These are phyloP conservation scores for Saccharomyces hybrid DNA, from an alignment of 1,139 yeast genomes.

Conservation along the genomic window DNA sequence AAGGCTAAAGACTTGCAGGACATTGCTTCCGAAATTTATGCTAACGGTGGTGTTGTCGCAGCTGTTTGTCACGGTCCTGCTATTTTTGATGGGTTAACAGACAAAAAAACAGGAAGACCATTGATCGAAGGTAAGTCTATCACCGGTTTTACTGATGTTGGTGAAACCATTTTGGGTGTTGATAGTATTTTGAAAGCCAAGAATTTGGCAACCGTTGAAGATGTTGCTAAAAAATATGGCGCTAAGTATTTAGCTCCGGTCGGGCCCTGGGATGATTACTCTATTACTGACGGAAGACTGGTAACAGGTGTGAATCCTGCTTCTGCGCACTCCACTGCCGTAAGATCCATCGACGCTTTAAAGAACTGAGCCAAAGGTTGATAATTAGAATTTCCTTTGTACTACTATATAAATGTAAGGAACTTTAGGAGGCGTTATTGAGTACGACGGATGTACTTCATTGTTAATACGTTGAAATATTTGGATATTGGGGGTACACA, in stretches of 20 bases:
- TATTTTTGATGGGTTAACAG: constrained; percentile 42
- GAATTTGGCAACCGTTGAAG: constrained; percentile 35
- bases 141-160: constrained; percentile 56
- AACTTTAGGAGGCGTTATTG: not conserved
- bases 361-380: not conserved
- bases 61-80: constrained; percentile 67
- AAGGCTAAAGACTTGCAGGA: constrained; percentile 41
- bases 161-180: constrained; percentile 41
- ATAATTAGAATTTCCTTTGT: not conserved
- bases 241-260: constrained; percentile 41
- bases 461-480: not conserved
- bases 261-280: constrained; percentile 47
- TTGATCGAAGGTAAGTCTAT: constrained; percentile 46
- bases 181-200: constrained; percentile 33
- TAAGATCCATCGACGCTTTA: constrained; percentile 7
- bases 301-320: constrained; percentile 62
- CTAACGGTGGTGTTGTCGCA: constrained; percentile 46
- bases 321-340: constrained; percentile 35
- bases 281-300: constrained; percentile 46
- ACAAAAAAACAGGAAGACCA: constrained; percentile 37
- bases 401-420: not conserved
- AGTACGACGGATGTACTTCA: not conserved
- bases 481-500: not conserved
- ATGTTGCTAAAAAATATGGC: constrained; percentile 35
- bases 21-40: constrained; percentile 41